These are phyloP conservation scores for Basidiobolus meristosporus DNA, from an alignment of 371 early-diverging fungal species.

Conservation along the genomic window DNA sequence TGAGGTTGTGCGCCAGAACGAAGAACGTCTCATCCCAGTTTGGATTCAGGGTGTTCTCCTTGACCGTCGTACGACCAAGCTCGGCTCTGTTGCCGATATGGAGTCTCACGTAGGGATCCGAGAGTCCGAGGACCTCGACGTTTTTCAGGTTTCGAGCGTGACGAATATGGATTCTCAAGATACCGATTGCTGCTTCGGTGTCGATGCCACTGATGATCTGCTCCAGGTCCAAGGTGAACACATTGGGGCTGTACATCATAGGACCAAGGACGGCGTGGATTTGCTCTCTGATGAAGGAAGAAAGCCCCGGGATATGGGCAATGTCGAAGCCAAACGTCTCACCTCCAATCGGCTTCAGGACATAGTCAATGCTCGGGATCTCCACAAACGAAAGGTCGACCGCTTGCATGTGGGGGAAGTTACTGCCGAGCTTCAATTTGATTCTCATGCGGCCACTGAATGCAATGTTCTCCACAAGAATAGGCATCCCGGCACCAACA, in stretches of 20 bases:
- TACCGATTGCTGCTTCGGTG: conserved; percentile 58
- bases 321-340: too few species aligned
- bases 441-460: conserved; percentile 68
- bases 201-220: conserved; percentile 61
- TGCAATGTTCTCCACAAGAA: conserved; percentile 80
- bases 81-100: conserved; percentile 3
- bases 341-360: conserved; percentile 78
- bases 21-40: conserved; percentile 74
- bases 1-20: conserved; percentile 39
- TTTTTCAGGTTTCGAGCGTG: conserved; percentile 56
- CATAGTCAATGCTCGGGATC: conserved; percentile 81
- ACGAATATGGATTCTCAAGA: conserved; percentile 58
- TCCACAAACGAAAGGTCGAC: conserved; percentile 77
- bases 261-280: conserved; percentile 50
- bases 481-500: conserved; percentile 76
- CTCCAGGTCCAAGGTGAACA: conserved; percentile 64
- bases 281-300: conserved; percentile 60
- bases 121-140: conserved; percentile 28
- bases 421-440: conserved; percentile 59
- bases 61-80: too few species aligned
- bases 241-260: conserved; percentile 74
- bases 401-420: conserved; percentile 74
- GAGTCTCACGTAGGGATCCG: conserved; percentile 2
- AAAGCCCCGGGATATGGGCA: conserved; percentile 78
- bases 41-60: conserved; percentile 33